phyloP scores from a whole-genome alignment of 202 grass and related monocot genomes.

The Setaria italica region DNA sequence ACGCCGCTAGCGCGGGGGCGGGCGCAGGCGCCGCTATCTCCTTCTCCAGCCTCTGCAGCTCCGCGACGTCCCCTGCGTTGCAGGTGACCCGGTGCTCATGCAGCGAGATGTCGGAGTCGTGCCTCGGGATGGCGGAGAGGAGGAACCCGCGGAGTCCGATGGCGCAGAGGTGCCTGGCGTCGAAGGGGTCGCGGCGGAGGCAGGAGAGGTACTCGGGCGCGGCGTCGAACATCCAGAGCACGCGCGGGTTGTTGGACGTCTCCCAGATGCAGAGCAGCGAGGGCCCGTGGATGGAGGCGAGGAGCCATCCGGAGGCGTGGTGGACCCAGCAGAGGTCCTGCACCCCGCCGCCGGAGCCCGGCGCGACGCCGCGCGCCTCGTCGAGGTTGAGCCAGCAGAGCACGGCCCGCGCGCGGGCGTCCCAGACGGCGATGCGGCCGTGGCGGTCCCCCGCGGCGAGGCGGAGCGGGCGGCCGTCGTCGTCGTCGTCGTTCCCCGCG shows the following conservation, averaged over 20 bases:
- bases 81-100: conserved; percentile 74
- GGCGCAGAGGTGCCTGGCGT: conserved; percentile 77
- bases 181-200: conserved; percentile 86
- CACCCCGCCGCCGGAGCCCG: conserved; percentile 61
- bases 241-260: conserved; percentile 51
- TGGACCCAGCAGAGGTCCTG: conserved; percentile 97
- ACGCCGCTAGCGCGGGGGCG: conserved; percentile 67
- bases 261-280: conserved; percentile 91
- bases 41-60: conserved; percentile 86
- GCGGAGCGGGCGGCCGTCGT: conserved; percentile 63
- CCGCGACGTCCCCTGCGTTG: conserved; percentile 56
- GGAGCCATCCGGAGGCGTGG: conserved; percentile 72
- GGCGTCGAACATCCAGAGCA: conserved; percentile 95
- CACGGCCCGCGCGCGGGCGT: conserved; percentile 65
- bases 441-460: conserved; percentile 86
- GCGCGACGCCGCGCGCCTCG: conserved; percentile 49
- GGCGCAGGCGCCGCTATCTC: conserved; percentile 58
- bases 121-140: conserved; percentile 67
- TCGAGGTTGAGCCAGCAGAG: conserved; percentile 88
- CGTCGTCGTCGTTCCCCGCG: conserved; percentile 43
- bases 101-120: conserved; percentile 65
- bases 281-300: conserved; percentile 84
- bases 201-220: conserved; percentile 92
- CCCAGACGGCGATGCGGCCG: conserved; percentile 91
- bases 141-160: conserved; percentile 84